phyloP scores from a whole-genome alignment of 2,329 filamentous ascomycete genomes.

The Fusarium agapanthi region DNA sequence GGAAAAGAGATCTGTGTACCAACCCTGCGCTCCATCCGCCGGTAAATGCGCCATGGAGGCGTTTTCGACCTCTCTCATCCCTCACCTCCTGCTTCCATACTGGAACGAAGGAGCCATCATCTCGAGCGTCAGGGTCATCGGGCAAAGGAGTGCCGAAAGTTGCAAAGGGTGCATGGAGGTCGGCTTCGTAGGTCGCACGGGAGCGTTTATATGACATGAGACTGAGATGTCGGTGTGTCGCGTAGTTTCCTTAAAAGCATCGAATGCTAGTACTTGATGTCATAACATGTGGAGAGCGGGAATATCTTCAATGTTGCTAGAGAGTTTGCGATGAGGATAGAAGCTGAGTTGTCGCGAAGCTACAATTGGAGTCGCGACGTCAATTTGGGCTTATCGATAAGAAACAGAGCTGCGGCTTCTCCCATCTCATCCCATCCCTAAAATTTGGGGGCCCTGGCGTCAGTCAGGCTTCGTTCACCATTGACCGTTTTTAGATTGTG shows the following conservation, averaged over 20 bases:
- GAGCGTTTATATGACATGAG: conserved; percentile 83
- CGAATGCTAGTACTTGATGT: not conserved
- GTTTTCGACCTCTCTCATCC: conserved; percentile 88
- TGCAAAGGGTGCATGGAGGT: conserved; percentile 77
- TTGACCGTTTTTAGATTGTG: not conserved
- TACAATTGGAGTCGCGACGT: conserved; percentile 22
- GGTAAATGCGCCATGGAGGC: conserved; percentile 94
- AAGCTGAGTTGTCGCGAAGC: conserved; percentile 15
- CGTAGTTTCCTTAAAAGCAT: conserved; percentile 20
- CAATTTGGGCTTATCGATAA: conserved; percentile 34
- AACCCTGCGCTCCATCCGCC: conserved; percentile 97
- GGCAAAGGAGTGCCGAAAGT: conserved; percentile 87
- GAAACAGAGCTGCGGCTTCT: conserved; percentile 17
- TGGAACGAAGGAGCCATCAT: conserved; percentile 92
- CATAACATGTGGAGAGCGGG: not conserved
- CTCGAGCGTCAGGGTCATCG: conserved; percentile 78
- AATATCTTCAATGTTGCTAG: not conserved
- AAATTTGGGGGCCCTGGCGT: not conserved
- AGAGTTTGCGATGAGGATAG: conserved; percentile 5
- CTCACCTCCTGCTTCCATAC: conserved; percentile 99
- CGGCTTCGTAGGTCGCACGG: conserved; percentile 79
- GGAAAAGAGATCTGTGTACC: conserved; percentile 44
- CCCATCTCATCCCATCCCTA: not conserved
- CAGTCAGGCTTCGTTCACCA: not conserved
- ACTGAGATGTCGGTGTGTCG: conserved; percentile 6